These are phyloP conservation scores for Fraxinus quadrangulata DNA, from an alignment of 257 asterid genomes.

Conservation along the genomic window DNA sequence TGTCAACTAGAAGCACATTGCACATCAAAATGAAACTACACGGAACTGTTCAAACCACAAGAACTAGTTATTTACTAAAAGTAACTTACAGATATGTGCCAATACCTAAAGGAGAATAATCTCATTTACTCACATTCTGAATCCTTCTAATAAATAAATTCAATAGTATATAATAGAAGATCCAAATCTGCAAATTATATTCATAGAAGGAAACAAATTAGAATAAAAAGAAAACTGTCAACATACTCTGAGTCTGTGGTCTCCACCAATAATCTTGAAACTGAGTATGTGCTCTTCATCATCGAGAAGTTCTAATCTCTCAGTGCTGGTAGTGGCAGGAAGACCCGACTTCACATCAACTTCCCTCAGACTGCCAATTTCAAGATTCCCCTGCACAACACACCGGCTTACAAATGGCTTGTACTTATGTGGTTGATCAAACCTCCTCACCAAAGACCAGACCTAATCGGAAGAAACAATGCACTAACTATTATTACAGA, in stretches of 20 bases:
- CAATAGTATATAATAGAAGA: neutral
- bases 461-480: slow-evolving; percentile 46
- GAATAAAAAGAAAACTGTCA: slow-evolving; percentile 4
- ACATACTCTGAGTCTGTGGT: slow-evolving; percentile 73
- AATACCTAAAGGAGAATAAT: too few species aligned
- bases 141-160: neutral
- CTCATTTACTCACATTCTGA: neutral
- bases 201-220: slow-evolving; percentile 5
- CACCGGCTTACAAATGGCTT: slow-evolving; percentile 80
- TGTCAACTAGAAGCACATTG: neutral
- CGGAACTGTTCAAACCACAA: neutral
- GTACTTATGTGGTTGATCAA: slow-evolving; percentile 83
- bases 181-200: neutral
- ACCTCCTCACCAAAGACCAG: slow-evolving; percentile 84
- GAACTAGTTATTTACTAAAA: too few species aligned
- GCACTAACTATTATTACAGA: slow-evolving; percentile 10
- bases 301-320: slow-evolving; percentile 80
- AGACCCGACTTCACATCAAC: slow-evolving; percentile 82
- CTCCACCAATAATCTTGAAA: slow-evolving; percentile 76
- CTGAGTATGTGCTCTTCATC: slow-evolving; percentile 74
- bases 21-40: neutral
- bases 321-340: slow-evolving; percentile 90
- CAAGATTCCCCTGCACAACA: slow-evolving; percentile 64
- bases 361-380: slow-evolving; percentile 75
- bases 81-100: too few species aligned